Evolutionary conservation across 345 rosid species (phyloP).

Genomic region (Moricandia arvensis): DNA sequence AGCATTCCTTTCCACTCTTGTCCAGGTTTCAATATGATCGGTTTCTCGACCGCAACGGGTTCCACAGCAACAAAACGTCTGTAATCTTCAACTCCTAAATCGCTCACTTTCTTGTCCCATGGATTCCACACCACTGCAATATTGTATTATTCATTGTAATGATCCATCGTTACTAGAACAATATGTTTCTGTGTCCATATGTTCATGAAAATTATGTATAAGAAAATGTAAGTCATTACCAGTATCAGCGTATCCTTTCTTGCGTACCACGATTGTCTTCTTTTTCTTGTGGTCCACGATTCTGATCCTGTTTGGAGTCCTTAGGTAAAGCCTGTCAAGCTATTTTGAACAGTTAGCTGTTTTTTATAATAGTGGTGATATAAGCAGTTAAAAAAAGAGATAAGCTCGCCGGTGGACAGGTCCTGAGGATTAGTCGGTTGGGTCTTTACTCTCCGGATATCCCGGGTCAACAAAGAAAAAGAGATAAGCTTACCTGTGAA

Average conservation of each 20-base stretch:
- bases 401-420: no score
- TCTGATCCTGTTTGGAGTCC: constrained; percentile 68
- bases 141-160: not conserved
- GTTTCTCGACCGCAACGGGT: constrained; percentile 71
- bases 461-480: not conserved
- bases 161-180: constrained; percentile 5
- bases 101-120: constrained; percentile 84
- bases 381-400: not conserved
- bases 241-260: constrained; percentile 90
- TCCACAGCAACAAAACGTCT: constrained; percentile 82
- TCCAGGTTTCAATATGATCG: constrained; percentile 74
- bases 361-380: constrained; percentile 8
- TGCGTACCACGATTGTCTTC: constrained; percentile 80
- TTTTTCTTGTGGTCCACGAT: constrained; percentile 89
- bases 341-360: constrained; percentile 16
- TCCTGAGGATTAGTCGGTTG: no score
- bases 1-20: constrained; percentile 84
- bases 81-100: constrained; percentile 85
- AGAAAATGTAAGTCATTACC: constrained; percentile 43
- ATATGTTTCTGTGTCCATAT: not conserved
- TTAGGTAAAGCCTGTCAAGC: constrained; percentile 82
- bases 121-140: constrained; percentile 94
- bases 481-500: constrained; percentile 54
- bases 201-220: not conserved
- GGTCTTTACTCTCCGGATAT: no score